Evolutionary conservation across 495 filamentous ascomycete species (phyloP).

Genomic region (Penicillium angulare): DNA sequence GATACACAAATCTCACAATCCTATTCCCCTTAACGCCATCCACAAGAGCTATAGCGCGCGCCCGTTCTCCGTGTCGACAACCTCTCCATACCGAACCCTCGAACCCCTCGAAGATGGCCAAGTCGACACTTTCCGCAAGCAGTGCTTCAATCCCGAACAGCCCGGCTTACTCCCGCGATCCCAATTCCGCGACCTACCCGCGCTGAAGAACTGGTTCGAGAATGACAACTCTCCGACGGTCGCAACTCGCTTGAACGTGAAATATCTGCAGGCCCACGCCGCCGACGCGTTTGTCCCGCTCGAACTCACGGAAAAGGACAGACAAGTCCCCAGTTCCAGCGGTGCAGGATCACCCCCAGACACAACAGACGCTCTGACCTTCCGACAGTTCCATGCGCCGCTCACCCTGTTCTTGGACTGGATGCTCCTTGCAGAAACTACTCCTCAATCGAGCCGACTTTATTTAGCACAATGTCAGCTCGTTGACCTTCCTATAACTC

Average conservation of each 20-base stretch:
- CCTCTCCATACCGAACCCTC: constrained; percentile 25
- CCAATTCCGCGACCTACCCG: constrained; percentile 46
- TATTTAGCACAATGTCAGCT: constrained; percentile 87
- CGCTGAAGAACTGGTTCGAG: constrained; percentile 55
- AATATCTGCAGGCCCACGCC: constrained; percentile 49
- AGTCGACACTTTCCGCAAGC: constrained; percentile 47
- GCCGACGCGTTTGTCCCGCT: constrained; percentile 54
- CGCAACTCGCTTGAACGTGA: constrained; percentile 38
- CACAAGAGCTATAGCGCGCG: not conserved
- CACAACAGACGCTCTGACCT: constrained; percentile 24
- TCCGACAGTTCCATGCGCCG: constrained; percentile 57
- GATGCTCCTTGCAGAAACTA: constrained; percentile 34
- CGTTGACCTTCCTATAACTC: constrained; percentile 54
- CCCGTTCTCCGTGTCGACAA: constrained; percentile 21
- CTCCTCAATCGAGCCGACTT: constrained; percentile 42
- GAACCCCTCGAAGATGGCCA: constrained; percentile 26
- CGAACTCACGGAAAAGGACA: constrained; percentile 47
- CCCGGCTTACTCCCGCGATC: constrained; percentile 50
- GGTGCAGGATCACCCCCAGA: not conserved
- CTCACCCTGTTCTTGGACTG: constrained; percentile 58
- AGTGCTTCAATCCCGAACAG: constrained; percentile 44
- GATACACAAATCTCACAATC: not conserved
- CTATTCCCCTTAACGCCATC: not conserved
- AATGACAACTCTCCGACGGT: not conserved
- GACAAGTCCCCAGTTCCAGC: not conserved